These are phyloP conservation scores for Wickerhamomyces alni DNA, from an alignment of 805 yeast genomes.

Conservation along the genomic window DNA sequence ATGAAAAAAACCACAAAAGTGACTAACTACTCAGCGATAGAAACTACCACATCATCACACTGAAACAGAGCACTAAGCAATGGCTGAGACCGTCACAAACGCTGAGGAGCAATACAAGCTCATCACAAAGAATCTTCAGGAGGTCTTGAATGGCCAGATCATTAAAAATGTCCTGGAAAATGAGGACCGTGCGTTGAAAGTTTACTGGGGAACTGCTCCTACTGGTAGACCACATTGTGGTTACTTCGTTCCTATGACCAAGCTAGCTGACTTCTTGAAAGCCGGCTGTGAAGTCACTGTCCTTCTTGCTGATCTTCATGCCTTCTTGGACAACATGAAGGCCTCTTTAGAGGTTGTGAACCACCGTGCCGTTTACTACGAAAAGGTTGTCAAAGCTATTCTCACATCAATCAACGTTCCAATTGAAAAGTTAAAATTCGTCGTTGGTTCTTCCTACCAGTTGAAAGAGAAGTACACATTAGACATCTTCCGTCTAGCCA, in stretches of 20 bases:
- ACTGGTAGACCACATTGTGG: slow-evolving; percentile 99
- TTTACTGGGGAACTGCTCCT: slow-evolving; percentile 99
- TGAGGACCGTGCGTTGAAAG: slow-evolving; percentile 72
- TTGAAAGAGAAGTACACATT: slow-evolving; percentile 68
- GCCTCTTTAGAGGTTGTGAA: slow-evolving; percentile 91
- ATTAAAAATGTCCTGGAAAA: slow-evolving; percentile 78
- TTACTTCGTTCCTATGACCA: slow-evolving; percentile 96
- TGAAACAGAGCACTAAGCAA: no score
- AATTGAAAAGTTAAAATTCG: slow-evolving; percentile 78
- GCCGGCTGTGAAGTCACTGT: slow-evolving; percentile 96
- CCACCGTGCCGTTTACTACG: slow-evolving; percentile 88
- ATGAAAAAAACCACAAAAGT: not conserved
- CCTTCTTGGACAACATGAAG: slow-evolving; percentile 96
- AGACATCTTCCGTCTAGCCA: slow-evolving; percentile 84
- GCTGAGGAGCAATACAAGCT: slow-evolving; percentile 64
- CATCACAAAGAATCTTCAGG: slow-evolving; percentile 85
- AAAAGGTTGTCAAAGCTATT: slow-evolving; percentile 74
- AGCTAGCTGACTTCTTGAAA: slow-evolving; percentile 86
- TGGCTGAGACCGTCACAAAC: slow-evolving; percentile 26
- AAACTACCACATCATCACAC: no score
- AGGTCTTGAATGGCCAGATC: slow-evolving; percentile 82
- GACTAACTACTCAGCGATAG: not conserved
- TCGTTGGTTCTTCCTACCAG: slow-evolving; percentile 89
- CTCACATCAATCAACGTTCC: slow-evolving; percentile 86
- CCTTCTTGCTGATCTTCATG: slow-evolving; percentile 91